Evolutionary conservation across 495 filamentous ascomycete genomes (phyloP).

Genomic region (Tirmania nivea): DNA sequence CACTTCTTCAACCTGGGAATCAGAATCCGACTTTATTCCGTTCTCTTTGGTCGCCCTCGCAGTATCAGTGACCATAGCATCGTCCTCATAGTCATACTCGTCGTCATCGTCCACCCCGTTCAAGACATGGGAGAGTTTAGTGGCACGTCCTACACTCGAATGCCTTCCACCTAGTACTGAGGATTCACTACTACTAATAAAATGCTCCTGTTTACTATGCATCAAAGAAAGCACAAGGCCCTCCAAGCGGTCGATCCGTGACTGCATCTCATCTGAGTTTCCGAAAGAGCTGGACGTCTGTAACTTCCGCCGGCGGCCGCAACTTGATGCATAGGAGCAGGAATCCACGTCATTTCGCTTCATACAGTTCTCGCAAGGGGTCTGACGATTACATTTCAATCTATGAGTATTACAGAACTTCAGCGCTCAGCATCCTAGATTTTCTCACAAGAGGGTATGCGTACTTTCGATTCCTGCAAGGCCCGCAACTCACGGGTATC

Average conservation of each 20-base stretch:
- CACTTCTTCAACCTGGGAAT: slow-evolving; percentile 56
- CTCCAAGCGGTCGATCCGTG: slow-evolving; percentile 90
- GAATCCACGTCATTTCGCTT: slow-evolving; percentile 66
- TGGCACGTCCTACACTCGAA: slow-evolving; percentile 38
- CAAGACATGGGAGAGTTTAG: slow-evolving; percentile 25
- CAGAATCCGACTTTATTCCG: background rate
- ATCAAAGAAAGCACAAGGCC: slow-evolving; percentile 86
- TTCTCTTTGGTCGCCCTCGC: slow-evolving; percentile 15
- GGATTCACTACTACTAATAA: slow-evolving; percentile 19
- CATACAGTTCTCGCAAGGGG: slow-evolving; percentile 89
- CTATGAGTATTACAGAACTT: slow-evolving; percentile 20
- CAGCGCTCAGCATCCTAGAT: background rate
- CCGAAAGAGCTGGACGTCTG: slow-evolving; percentile 37
- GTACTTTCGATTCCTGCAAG: slow-evolving; percentile 89
- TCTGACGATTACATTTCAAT: slow-evolving; percentile 79
- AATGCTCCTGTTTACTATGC: slow-evolving; percentile 29
- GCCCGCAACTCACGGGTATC: slow-evolving; percentile 81
- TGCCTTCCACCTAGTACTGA: slow-evolving; percentile 12
- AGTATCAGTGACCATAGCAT: slow-evolving; percentile 4
- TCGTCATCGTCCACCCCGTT: background rate
- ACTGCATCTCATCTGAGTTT: slow-evolving; percentile 92
- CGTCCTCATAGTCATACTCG: slow-evolving; percentile 5
- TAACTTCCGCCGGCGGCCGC: slow-evolving; percentile 48
- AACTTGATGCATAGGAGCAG: slow-evolving; percentile 74
- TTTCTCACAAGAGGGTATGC: slow-evolving; percentile 14